Evolutionary conservation across 2,329 filamentous ascomycete genomes (phyloP).

Genomic region (Paecilomyces sp.): DNA sequence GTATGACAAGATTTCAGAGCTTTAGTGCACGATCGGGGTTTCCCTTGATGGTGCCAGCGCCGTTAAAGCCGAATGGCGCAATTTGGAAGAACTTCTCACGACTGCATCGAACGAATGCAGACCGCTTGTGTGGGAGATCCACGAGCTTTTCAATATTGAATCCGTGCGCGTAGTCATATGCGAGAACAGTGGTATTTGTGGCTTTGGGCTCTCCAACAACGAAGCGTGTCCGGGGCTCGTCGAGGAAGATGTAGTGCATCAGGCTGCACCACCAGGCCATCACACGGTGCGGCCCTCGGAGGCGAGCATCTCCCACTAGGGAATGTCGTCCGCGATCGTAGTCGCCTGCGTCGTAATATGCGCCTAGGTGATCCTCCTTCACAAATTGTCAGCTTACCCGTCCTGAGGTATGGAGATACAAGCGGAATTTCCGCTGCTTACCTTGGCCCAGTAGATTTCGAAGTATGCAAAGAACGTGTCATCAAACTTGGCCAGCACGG

Average conservation of each 20-base stretch:
- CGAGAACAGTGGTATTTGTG: constrained; percentile 61
- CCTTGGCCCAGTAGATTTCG: constrained; percentile 72
- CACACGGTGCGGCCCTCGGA: constrained; percentile 49
- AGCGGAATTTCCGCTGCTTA: constrained; percentile 19
- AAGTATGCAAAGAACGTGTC: constrained; percentile 68
- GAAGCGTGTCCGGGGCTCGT: constrained; percentile 49
- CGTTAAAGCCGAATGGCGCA: constrained; percentile 29
- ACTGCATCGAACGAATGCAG: constrained; percentile 58
- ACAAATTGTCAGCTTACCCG: background rate
- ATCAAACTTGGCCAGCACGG: constrained; percentile 64
- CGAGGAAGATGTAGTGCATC: constrained; percentile 55
- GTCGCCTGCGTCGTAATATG: constrained; percentile 48
- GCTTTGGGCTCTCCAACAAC: constrained; percentile 62
- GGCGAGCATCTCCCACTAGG: constrained; percentile 20
- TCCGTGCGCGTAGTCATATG: constrained; percentile 68
- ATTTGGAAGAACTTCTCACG: constrained; percentile 64
- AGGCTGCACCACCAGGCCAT: constrained; percentile 52
- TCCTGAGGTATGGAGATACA: background rate
- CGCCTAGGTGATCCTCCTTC: constrained; percentile 54
- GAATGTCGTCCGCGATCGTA: constrained; percentile 54
- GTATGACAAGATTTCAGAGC: constrained; percentile 6
- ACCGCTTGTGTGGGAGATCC: constrained; percentile 65
- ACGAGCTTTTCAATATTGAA: constrained; percentile 66
- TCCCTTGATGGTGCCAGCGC: constrained; percentile 13
- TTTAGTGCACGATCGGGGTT: constrained; percentile 14